A percentile compares a stretch with the other conserved stretches of the same genome.
These are phyloP conservation scores for Prinsepia uniflora DNA, from an alignment of 306 rosid genomes.

Conservation along the genomic window DNA sequence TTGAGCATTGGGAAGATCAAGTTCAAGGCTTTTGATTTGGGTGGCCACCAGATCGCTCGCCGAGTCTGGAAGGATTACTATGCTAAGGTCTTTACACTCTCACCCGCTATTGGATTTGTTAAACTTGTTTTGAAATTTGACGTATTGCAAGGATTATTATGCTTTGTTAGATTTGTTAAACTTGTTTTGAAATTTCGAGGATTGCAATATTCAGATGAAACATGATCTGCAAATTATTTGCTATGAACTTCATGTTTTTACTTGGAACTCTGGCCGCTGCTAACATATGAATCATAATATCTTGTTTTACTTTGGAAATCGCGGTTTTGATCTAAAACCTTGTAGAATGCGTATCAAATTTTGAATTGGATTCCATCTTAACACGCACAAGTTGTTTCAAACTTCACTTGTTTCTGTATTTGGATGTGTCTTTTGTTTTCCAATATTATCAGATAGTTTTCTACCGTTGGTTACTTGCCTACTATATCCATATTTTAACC, in stretches of 20 bases:
- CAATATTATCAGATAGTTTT: background rate
- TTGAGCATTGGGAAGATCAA: constrained; percentile 89
- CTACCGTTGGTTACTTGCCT: background rate
- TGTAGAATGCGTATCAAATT: background rate
- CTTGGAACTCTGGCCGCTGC: too few relatives aligned
- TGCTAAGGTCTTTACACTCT: constrained; percentile 56
- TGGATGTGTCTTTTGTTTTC: background rate
- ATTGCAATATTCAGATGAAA: constrained; percentile 1
- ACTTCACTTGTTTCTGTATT: background rate
- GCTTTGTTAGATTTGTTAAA: constrained; percentile 16
- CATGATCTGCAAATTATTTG: background rate
- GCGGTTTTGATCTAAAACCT: background rate
- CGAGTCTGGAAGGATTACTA: constrained; percentile 97
- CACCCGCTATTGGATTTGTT: background rate
- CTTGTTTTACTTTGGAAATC: background rate
- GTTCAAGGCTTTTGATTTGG: constrained; percentile 93
- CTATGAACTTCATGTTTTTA: background rate
- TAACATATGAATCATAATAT: background rate
- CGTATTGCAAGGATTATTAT: constrained; percentile 78
- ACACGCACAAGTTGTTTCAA: background rate
- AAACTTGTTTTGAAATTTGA: background rate
- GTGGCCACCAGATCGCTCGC: constrained; percentile 93
- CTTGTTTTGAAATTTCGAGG: background rate
- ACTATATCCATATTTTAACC: background rate
- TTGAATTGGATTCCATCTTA: background rate